Evolutionary conservation across 106 monocot genomes (phyloP).

Genomic region (Apostasia shenzhenica): DNA sequence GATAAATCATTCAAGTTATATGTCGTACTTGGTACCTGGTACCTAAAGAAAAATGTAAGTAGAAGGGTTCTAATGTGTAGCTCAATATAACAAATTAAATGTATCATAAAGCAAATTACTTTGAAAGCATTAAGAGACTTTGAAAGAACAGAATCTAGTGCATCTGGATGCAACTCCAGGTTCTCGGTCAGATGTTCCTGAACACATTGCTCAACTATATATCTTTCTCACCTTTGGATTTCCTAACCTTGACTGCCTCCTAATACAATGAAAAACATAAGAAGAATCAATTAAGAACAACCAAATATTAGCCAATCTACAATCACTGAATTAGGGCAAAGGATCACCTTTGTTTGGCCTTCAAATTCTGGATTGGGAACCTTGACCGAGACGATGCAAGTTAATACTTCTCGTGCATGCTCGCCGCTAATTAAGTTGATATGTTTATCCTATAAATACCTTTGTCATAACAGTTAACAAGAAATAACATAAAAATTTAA

Average conservation of each 20-base stretch:
- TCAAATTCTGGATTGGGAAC: slow-evolving; percentile 96
- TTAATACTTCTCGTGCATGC: slow-evolving; percentile 94
- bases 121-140: slow-evolving; percentile 95
- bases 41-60: slow-evolving; percentile 98
- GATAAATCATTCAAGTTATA: neutral
- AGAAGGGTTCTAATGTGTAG: slow-evolving; percentile 80
- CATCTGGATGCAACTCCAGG: slow-evolving; percentile 87
- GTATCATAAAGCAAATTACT: slow-evolving; percentile 27
- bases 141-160: slow-evolving; percentile 68
- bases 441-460: slow-evolving; percentile 74
- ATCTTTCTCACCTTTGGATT: slow-evolving; percentile 87
- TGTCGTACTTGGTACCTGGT: slow-evolving; percentile 51
- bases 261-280: neutral
- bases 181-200: slow-evolving; percentile 89
- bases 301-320: neutral
- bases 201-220: slow-evolving; percentile 79
- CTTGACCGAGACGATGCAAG: slow-evolving; percentile 90
- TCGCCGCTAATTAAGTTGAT: slow-evolving; percentile 81
- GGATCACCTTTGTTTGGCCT: slow-evolving; percentile 91
- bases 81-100: neutral
- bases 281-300: neutral
- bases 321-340: neutral
- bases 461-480: neutral
- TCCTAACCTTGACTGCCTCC: slow-evolving; percentile 77
- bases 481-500: neutral